These are phyloP conservation scores for Thelonectria blattea DNA, from an alignment of 2,329 filamentous ascomycete genomes.

Conservation along the genomic window DNA sequence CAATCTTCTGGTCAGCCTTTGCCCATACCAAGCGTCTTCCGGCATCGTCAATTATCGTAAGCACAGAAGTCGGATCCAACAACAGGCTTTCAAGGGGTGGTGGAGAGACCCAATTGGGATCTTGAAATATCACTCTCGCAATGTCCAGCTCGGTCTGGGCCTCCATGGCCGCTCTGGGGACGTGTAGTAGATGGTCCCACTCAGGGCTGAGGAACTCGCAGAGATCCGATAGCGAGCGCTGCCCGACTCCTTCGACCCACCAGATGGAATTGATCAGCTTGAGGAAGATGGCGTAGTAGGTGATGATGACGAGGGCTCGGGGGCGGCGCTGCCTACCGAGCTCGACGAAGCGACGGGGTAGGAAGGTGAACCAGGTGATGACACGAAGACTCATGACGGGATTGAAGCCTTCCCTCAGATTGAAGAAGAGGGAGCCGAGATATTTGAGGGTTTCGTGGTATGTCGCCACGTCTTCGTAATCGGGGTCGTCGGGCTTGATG, in stretches of 20 bases:
- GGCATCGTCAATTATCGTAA: slow-evolving; percentile 32
- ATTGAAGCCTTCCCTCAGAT: slow-evolving; percentile 53
- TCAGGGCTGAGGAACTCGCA: slow-evolving; percentile 45
- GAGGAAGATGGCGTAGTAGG: slow-evolving; percentile 58
- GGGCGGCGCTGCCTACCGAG: slow-evolving; percentile 50
- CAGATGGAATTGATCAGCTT: slow-evolving; percentile 52
- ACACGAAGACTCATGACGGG: slow-evolving; percentile 55
- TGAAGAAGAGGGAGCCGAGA: slow-evolving; percentile 58
- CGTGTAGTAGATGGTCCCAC: slow-evolving; percentile 50
- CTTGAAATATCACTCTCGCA: slow-evolving; percentile 51
- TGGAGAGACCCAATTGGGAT: slow-evolving; percentile 49
- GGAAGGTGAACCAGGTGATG: slow-evolving; percentile 60
- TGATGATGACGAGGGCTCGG: slow-evolving; percentile 58
- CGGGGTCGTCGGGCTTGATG: slow-evolving; percentile 50
- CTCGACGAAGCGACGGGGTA: slow-evolving; percentile 52
- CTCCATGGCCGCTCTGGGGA: slow-evolving; percentile 48
- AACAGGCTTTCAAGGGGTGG: slow-evolving; percentile 13
- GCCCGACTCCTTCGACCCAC: slow-evolving; percentile 57
- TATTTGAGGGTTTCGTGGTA: slow-evolving; percentile 57
- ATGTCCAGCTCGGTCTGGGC: slow-evolving; percentile 44
- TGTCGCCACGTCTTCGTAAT: slow-evolving; percentile 45
- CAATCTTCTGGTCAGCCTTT: slow-evolving; percentile 27
- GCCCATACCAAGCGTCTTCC: slow-evolving; percentile 34
- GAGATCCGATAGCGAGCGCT: slow-evolving; percentile 55
- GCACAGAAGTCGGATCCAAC: slow-evolving; percentile 24